Conservation (phyloP, 148 eudicot species). For the Tetragonia tetragonoides region DNA sequence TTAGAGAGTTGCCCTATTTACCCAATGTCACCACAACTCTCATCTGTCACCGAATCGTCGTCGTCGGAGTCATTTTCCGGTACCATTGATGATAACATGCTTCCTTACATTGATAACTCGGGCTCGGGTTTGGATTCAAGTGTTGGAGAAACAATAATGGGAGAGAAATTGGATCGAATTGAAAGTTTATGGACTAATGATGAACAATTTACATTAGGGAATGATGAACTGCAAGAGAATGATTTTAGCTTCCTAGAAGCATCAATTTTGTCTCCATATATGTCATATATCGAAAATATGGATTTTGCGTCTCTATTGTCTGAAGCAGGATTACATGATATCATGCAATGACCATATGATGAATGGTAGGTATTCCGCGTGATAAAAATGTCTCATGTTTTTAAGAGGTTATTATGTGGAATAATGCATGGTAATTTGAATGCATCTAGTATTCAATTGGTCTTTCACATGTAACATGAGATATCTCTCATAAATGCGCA, state of each 20-base stretch:
- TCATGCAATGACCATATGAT: too few species aligned
- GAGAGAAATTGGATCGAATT: not conserved
- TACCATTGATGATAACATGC: not conserved
- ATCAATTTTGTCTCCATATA: not conserved
- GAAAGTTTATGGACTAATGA: not conserved
- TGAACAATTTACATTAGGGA: not conserved
- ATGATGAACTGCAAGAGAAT: not conserved
- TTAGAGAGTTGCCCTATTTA: conserved; percentile 4
- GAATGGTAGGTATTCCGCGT: too few species aligned
- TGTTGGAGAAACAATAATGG: not conserved
- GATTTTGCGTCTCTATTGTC: not conserved
- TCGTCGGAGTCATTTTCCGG: not conserved
- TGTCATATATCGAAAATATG: not conserved
- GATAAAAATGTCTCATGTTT: too few species aligned
- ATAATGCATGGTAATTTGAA: too few species aligned
- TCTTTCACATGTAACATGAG: too few species aligned
- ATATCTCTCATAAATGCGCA: too few species aligned
- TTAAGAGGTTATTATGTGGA: too few species aligned
- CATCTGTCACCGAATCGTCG: not conserved
- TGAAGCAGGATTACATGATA: not conserved
- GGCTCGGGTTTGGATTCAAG: too few species aligned
- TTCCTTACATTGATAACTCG: too few species aligned
- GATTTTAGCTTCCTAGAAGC: not conserved
- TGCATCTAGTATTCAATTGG: too few species aligned
- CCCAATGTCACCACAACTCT: not conserved